phyloP scores from a whole-genome alignment of 129 eudicot genomes.

The Escallonia herrerae region DNA sequence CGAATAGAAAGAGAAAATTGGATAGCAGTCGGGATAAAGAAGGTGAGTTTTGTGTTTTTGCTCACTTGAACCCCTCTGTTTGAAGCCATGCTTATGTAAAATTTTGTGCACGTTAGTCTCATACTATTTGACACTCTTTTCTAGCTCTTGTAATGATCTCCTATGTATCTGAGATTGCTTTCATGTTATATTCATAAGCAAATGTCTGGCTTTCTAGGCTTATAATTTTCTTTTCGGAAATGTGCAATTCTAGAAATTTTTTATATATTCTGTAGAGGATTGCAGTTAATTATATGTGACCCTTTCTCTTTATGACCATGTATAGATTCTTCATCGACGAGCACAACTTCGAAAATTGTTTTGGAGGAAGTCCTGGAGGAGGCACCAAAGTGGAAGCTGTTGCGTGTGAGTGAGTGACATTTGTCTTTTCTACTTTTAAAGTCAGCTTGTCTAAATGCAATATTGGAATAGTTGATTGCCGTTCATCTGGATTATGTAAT shows the following conservation, averaged over 20 bases:
- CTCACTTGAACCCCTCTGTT: not conserved
- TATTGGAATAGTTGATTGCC: too few relatives aligned
- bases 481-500: not conserved
- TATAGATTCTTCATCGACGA: slow-evolving; percentile 31
- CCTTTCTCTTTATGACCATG: slow-evolving; percentile 7
- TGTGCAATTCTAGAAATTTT: not conserved
- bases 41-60: slow-evolving; percentile 23
- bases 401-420: slow-evolving; percentile 95
- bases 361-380: slow-evolving; percentile 86
- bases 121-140: too few relatives aligned
- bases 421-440: slow-evolving; percentile 13
- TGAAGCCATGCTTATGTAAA: not conserved
- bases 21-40: slow-evolving; percentile 41
- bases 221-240: not conserved
- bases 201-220: not conserved
- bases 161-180: too few relatives aligned
- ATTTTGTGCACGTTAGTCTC: too few relatives aligned
- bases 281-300: not conserved
- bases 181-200: too few relatives aligned
- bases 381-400: slow-evolving; percentile 98
- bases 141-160: too few relatives aligned
- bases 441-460: not conserved
- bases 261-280: not conserved
- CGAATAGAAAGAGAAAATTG: slow-evolving; percentile 63
- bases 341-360: slow-evolving; percentile 27